phyloP scores from a whole-genome alignment of 768 basidiomycete genomes.

The Leucocoprinus leucothites region DNA sequence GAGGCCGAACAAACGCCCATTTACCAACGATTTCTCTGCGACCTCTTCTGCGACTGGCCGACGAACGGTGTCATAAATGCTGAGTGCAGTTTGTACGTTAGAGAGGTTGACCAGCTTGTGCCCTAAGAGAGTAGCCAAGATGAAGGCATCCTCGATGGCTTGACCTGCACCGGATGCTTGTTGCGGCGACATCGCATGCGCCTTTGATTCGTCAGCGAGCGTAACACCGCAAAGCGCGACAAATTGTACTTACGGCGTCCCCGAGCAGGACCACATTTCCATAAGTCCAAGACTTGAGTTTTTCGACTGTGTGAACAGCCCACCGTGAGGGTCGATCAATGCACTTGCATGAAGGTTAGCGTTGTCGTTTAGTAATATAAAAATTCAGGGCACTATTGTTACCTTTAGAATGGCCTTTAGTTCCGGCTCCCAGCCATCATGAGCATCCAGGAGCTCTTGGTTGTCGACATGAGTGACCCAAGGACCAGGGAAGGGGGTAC shows the following conservation, averaged over 20 bases:
- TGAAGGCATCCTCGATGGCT: constrained; percentile 52
- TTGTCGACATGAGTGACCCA: constrained; percentile 35
- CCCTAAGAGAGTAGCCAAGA: constrained; percentile 41
- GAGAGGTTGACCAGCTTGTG: constrained; percentile 17
- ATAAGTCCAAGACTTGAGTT: constrained; percentile 33
- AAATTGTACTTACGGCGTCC: constrained; percentile 34
- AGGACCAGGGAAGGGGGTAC: constrained; percentile 25
- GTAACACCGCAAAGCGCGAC: not conserved
- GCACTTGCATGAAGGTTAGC: constrained; percentile 21
- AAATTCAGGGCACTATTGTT: not conserved
- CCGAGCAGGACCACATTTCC: constrained; percentile 40
- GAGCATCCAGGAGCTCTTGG: constrained; percentile 35
- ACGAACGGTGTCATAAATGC: constrained; percentile 35
- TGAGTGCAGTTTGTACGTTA: constrained; percentile 26
- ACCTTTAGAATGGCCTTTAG: constrained; percentile 42
- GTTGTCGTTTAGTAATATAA: not conserved
- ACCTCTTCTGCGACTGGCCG: constrained; percentile 32
- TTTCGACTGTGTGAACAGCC: constrained; percentile 35
- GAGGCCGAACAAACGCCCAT: constrained; percentile 26
- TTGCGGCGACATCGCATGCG: constrained; percentile 45
- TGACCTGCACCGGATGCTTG: constrained; percentile 48
- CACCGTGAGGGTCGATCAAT: constrained; percentile 34
- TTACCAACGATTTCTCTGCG: constrained; percentile 23
- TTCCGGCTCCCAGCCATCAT: constrained; percentile 43
- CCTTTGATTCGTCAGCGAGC: constrained; percentile 21